A percentile compares a stretch with the other conserved stretches of the same genome.
Evolutionary conservation across 202 grass and related monocot genomes (phyloP).

Genomic region (Zoysia matrella): DNA sequence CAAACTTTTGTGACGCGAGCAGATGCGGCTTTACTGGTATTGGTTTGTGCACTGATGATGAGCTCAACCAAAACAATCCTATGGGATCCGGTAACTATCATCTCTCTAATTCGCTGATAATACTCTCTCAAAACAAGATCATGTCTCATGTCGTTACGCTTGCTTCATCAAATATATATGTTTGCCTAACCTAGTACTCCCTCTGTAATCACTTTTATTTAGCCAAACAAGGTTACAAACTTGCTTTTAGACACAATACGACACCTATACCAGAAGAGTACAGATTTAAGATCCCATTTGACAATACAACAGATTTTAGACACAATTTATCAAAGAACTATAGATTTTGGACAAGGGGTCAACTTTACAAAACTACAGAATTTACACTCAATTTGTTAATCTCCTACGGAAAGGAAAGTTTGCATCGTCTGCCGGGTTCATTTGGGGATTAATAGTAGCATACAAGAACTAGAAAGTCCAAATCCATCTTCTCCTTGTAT

Average conservation of each 20-base stretch:
- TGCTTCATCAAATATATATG: not conserved
- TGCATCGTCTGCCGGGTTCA: no score
- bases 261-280: no score
- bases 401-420: no score
- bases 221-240: not conserved
- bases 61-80: not conserved
- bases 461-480: not conserved
- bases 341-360: no score
- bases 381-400: no score
- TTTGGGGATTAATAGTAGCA: no score
- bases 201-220: not conserved
- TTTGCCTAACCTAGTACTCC: not conserved
- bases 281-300: no score
- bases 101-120: not conserved
- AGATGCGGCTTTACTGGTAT: not conserved
- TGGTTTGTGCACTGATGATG: not conserved
- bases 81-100: not conserved
- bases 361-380: not conserved
- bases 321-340: no score
- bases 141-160: not conserved
- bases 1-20: not conserved
- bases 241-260: not conserved
- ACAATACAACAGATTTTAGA: no score
- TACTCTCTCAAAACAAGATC: not conserved
- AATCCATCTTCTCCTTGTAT: slow-evolving; percentile 37